Conservation (phyloP, 768 basidiomycete species). For the Pulveroboletus sp. region DNA sequence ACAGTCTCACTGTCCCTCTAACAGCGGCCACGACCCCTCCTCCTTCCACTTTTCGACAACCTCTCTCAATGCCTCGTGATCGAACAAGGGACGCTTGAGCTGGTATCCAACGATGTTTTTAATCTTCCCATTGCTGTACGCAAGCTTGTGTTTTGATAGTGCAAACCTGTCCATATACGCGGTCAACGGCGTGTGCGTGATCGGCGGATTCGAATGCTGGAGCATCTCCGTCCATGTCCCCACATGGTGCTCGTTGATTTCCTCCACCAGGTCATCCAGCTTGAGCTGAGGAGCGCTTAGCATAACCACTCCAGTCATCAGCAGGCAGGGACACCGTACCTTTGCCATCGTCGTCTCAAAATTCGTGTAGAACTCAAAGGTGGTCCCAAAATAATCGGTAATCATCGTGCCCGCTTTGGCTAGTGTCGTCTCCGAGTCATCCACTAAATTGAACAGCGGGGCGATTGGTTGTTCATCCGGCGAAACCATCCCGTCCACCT, state of each 20-base stretch:
- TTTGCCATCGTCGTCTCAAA: constrained; percentile 64
- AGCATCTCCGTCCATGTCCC: constrained; percentile 82
- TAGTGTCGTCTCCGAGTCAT: constrained; percentile 69
- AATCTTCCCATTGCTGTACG: constrained; percentile 68
- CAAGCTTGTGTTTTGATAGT: constrained; percentile 64
- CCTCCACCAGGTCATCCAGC: constrained; percentile 68
- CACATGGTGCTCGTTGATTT: constrained; percentile 83
- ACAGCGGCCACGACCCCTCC: constrained; percentile 45
- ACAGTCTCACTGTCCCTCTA: constrained; percentile 14
- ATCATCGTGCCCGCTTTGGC: constrained; percentile 61
- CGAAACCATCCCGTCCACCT: constrained; percentile 57
- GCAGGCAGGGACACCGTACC: constrained; percentile 33
- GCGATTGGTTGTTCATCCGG: constrained; percentile 57
- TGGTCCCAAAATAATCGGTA: constrained; percentile 70
- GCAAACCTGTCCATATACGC: constrained; percentile 77
- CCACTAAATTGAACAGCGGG: constrained; percentile 82
- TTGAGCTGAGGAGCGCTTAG: constrained; percentile 41
- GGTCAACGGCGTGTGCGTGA: constrained; percentile 64
- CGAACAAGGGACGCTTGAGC: constrained; percentile 58
- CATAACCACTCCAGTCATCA: background rate
- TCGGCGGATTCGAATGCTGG: constrained; percentile 60
- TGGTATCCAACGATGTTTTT: constrained; percentile 68
- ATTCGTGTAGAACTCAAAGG: constrained; percentile 75
- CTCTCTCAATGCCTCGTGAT: constrained; percentile 57
- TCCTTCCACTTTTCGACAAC: constrained; percentile 77